phyloP scores from a whole-genome alignment of 495 filamentous ascomycete species.

The Aspergillus cristatus region DNA sequence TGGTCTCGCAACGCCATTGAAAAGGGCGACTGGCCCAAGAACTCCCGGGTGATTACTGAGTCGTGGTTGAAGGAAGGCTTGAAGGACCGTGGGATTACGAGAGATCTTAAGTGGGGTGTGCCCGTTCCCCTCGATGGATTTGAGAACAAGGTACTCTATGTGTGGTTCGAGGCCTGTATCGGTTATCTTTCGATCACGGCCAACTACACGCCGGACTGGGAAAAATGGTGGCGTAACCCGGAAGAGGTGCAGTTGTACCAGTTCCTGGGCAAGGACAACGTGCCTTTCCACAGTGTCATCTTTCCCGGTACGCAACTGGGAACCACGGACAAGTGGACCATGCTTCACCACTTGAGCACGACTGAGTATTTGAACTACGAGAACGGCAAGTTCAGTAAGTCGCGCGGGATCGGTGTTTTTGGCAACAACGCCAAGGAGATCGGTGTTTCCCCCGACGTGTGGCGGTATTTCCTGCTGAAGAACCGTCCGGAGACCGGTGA shows the following conservation, averaged over 20 bases:
- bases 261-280: slow-evolving; percentile 98
- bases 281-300: slow-evolving; percentile 85
- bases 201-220: slow-evolving; percentile 85
- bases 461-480: slow-evolving; percentile 86
- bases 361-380: slow-evolving; percentile 98
- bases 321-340: slow-evolving; percentile 80
- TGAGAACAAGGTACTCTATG: slow-evolving; percentile 83
- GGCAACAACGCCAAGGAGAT: slow-evolving; percentile 83
- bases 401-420: slow-evolving; percentile 80
- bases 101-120: slow-evolving; percentile 86
- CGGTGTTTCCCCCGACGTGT: slow-evolving; percentile 77
- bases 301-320: slow-evolving; percentile 85
- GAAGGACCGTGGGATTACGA: slow-evolving; percentile 78
- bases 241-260: slow-evolving; percentile 87
- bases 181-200: slow-evolving; percentile 94
- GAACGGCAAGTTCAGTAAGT: slow-evolving; percentile 92
- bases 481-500: slow-evolving; percentile 85
- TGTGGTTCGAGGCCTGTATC: slow-evolving; percentile 98
- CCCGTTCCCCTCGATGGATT: slow-evolving; percentile 56
- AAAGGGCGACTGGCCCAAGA: slow-evolving; percentile 67
- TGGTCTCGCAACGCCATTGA: slow-evolving; percentile 55
- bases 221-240: slow-evolving; percentile 91
- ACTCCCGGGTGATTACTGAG: slow-evolving; percentile 60
- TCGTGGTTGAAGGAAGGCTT: slow-evolving; percentile 78
- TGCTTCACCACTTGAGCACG: slow-evolving; percentile 77